Evolutionary conservation across 768 basidiomycete genomes (phyloP).

Genomic region (Russula lepida): DNA sequence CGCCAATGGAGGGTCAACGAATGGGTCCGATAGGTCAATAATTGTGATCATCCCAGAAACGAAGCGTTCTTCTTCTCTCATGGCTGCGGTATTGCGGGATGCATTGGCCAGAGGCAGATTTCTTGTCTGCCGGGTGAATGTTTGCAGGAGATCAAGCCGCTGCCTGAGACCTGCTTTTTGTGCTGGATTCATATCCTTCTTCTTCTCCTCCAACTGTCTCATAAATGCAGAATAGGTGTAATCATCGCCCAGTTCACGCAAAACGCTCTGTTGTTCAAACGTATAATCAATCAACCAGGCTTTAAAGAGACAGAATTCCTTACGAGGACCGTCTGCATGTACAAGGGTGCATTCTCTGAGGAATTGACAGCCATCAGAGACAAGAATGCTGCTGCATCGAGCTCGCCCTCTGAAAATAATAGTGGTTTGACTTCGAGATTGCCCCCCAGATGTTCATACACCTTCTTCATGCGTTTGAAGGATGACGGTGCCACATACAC

Average conservation of each 20-base stretch:
- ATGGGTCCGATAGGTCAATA: slow-evolving; percentile 64
- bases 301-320: slow-evolving; percentile 28
- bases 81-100: not conserved
- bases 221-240: slow-evolving; percentile 48
- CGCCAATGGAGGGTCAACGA: slow-evolving; percentile 57
- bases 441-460: slow-evolving; percentile 38
- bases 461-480: slow-evolving; percentile 48
- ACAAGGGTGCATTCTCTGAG: slow-evolving; percentile 54
- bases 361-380: slow-evolving; percentile 69
- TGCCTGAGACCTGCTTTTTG: slow-evolving; percentile 54
- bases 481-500: slow-evolving; percentile 58
- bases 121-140: slow-evolving; percentile 40
- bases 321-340: slow-evolving; percentile 62
- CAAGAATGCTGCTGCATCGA: slow-evolving; percentile 60
- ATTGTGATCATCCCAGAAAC: slow-evolving; percentile 52
- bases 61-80: slow-evolving; percentile 34
- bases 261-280: slow-evolving; percentile 38
- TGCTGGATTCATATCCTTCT: slow-evolving; percentile 45
- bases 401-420: slow-evolving; percentile 46
- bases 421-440: slow-evolving; percentile 48
- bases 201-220: slow-evolving; percentile 36
- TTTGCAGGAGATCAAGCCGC: slow-evolving; percentile 49
- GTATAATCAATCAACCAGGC: not conserved
- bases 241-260: slow-evolving; percentile 54
- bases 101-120: slow-evolving; percentile 1